Conservation (phyloP, 345 rosid species). For the Bruguiera gymnorhiza region DNA sequence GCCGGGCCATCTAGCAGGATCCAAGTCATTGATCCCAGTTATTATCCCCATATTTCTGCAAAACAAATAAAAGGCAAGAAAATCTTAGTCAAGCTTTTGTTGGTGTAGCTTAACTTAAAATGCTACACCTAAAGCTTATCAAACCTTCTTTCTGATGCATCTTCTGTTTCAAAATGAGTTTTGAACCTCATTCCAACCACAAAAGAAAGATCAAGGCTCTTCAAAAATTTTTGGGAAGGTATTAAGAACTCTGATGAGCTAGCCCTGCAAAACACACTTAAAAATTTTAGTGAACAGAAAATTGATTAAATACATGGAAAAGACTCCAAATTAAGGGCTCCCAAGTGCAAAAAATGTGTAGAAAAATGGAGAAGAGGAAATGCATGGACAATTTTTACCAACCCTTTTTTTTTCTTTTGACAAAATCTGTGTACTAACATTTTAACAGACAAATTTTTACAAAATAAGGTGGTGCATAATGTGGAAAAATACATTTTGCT, state of each 20-base stretch:
- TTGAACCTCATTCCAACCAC: conserved; percentile 85
- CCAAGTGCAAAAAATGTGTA: too few species aligned
- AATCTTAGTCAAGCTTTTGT: conserved; percentile 4
- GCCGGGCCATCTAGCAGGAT: conserved; percentile 88
- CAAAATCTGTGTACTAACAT: too few species aligned
- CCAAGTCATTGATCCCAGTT: conserved; percentile 71
- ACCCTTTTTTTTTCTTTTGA: too few species aligned
- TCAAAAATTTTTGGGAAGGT: conserved; percentile 64
- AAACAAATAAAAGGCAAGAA: not conserved
- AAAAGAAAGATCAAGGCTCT: conserved; percentile 63
- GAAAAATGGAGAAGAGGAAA: too few species aligned
- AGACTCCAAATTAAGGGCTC: too few species aligned
- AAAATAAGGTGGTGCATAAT: too few species aligned
- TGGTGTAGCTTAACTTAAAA: not conserved
- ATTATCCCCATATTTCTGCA: conserved; percentile 74
- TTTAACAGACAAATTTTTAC: too few species aligned
- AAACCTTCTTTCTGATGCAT: conserved; percentile 88
- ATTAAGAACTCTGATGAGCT: conserved; percentile 72
- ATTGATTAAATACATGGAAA: too few species aligned
- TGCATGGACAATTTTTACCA: too few species aligned
- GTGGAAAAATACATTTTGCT: too few species aligned
- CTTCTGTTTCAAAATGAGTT: conserved; percentile 82
- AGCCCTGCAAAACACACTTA: conserved; percentile 41
- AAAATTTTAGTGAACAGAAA: not conserved
- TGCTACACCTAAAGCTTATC: conserved; percentile 1